These are phyloP conservation scores for Xylaria sp. DNA, from an alignment of 2,329 filamentous ascomycete species.

Conservation along the genomic window DNA sequence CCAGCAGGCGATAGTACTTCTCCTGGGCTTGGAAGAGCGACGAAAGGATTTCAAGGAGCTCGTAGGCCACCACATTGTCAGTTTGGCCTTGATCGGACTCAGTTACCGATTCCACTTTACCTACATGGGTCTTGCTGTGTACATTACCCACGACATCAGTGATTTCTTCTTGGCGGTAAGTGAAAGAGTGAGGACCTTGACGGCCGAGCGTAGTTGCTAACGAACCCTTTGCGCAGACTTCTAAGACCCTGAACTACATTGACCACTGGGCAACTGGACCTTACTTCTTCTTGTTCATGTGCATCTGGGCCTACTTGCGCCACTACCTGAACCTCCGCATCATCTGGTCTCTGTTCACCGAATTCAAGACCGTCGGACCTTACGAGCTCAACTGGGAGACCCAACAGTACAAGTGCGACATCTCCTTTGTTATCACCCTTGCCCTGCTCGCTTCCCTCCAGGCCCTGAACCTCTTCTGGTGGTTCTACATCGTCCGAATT, in stretches of 20 bases:
- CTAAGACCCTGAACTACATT: slow-evolving; percentile 87
- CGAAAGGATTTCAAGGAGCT: slow-evolving; percentile 94
- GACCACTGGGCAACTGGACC: slow-evolving; percentile 72
- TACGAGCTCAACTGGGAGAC: slow-evolving; percentile 72
- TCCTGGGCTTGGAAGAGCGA: slow-evolving; percentile 85
- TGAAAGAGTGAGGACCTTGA: slow-evolving; percentile 10
- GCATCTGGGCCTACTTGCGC: slow-evolving; percentile 81
- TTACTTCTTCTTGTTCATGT: slow-evolving; percentile 79
- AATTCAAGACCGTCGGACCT: slow-evolving; percentile 69
- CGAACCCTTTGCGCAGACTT: slow-evolving; percentile 52
- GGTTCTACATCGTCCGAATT: slow-evolving; percentile 71
- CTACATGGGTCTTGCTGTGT: slow-evolving; percentile 88
- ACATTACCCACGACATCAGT: slow-evolving; percentile 89
- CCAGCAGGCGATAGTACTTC: slow-evolving; percentile 83
- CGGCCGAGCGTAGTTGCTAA: slow-evolving; percentile 14
- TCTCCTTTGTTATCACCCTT: slow-evolving; percentile 64
- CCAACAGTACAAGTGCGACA: slow-evolving; percentile 69
- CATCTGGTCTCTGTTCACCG: slow-evolving; percentile 67
- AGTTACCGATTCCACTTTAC: slow-evolving; percentile 97
- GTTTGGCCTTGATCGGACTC: slow-evolving; percentile 72
- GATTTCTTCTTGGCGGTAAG: slow-evolving; percentile 92
- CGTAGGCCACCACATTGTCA: slow-evolving; percentile 86
- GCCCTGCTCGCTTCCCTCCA: slow-evolving; percentile 62
- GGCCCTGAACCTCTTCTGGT: slow-evolving; percentile 75
- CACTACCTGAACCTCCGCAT: slow-evolving; percentile 79